A percentile compares a stretch with the other conserved stretches of the same genome.
Conservation (phyloP, 805 yeast species). For the Blastobotrys peoriensis region DNA sequence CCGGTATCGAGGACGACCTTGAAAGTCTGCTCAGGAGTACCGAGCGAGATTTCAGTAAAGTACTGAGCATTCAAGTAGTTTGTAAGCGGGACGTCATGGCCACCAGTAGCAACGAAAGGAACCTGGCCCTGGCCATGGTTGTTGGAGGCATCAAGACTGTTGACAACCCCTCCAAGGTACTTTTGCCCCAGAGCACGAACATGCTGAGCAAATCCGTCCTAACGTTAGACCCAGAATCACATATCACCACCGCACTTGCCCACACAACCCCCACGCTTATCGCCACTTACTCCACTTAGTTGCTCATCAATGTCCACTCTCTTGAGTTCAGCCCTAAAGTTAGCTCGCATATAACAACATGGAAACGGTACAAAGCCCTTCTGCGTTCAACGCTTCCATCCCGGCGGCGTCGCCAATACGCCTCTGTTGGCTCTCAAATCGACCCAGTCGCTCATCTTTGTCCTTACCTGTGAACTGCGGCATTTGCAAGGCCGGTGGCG, state of each 20-base stretch:
- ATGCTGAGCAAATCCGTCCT: constrained; percentile 34
- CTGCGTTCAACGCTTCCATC: background rate
- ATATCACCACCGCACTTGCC: too few species aligned
- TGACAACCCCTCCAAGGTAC: constrained; percentile 46
- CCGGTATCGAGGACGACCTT: constrained; percentile 97
- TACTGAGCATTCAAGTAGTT: constrained; percentile 96
- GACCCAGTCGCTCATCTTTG: background rate
- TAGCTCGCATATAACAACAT: background rate
- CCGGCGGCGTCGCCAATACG: background rate
- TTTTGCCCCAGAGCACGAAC: constrained; percentile 54
- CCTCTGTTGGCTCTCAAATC: background rate
- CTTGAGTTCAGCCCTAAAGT: constrained; percentile 49
- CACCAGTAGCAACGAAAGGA: constrained; percentile 31
- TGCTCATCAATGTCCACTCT: constrained; percentile 55
- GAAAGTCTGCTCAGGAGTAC: constrained; percentile 90
- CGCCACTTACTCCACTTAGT: constrained; percentile 38
- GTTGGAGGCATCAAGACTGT: constrained; percentile 4
- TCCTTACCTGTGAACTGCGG: constrained; percentile 31
- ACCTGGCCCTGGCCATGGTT: constrained; percentile 26
- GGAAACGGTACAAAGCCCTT: too few species aligned
- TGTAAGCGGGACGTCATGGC: constrained; percentile 77
- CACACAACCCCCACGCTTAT: too few species aligned
- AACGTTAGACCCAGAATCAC: background rate
- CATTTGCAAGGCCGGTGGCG: constrained; percentile 17
- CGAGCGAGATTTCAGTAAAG: constrained; percentile 82